Evolutionary conservation across 2,329 filamentous ascomycete species (phyloP).

Genomic region (Calonectria multiphialidica): DNA sequence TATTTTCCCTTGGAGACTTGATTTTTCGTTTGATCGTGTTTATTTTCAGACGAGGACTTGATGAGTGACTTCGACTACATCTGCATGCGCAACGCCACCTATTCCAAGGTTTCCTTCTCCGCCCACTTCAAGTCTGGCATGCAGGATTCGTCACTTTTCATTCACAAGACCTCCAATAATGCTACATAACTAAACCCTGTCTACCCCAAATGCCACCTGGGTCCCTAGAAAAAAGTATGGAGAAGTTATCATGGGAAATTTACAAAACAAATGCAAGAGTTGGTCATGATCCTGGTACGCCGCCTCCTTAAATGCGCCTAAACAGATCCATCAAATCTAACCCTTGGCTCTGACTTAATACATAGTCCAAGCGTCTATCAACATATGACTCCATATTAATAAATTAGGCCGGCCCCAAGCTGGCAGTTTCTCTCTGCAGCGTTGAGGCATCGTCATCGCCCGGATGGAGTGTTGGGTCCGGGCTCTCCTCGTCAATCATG

Average conservation of each 20-base stretch:
- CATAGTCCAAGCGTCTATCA: slow-evolving; percentile 4
- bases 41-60: neutral
- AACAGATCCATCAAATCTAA: slow-evolving; percentile 26
- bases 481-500: slow-evolving; percentile 33
- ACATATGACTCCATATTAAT: slow-evolving; percentile 3
- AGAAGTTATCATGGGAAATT: slow-evolving; percentile 31
- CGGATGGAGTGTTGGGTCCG: slow-evolving; percentile 40
- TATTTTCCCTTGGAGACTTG: neutral
- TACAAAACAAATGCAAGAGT: slow-evolving; percentile 32
- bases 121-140: slow-evolving; percentile 2
- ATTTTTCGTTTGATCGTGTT: neutral
- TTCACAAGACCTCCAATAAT: slow-evolving; percentile 35
- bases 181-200: slow-evolving; percentile 15
- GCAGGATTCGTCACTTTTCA: slow-evolving; percentile 25
- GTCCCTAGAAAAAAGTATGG: slow-evolving; percentile 31
- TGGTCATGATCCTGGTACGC: slow-evolving; percentile 36
- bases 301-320: slow-evolving; percentile 38
- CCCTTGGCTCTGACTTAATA: slow-evolving; percentile 6
- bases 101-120: neutral
- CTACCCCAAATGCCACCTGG: slow-evolving; percentile 22
- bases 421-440: slow-evolving; percentile 11
- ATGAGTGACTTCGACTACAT: slow-evolving; percentile 10
- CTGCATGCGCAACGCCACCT: neutral
- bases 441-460: slow-evolving; percentile 29
- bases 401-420: slow-evolving; percentile 14